Evolutionary conservation across 495 filamentous ascomycete genomes (phyloP), one percentile per base, ranked within the genome.

Genomic region (Aspergillus egyptiacus): DNA sequence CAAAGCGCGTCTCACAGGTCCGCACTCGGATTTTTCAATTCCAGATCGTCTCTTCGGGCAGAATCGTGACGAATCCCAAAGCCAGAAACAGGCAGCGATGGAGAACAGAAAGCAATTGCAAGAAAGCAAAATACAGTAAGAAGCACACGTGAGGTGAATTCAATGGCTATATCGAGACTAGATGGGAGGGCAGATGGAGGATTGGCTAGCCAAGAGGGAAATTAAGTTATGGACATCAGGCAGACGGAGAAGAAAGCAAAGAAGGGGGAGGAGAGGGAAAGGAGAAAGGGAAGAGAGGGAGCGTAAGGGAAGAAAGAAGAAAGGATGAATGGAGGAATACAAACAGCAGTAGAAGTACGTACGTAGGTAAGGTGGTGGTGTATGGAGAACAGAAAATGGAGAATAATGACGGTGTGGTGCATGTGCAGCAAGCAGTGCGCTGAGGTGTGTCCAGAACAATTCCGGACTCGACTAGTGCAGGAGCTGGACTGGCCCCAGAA

Each of bases 321-420:
- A 50, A 51, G 20, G 53, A 47, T 56, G 32, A 48, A 49, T 56
- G 47, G 53, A 40, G 38, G 36, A 35, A 53, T 53, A 54, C 57
- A 56, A 59, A 51, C 54, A 51, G 39, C 1, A 27, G 38, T n/a
- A 34, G 42, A 48, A 56, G 36, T 25, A 22, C 31, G 37, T 51
- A 28, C n/a, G 35, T 30, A 42, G 39, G 18, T 8, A n/a, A 37
- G 15, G 7, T 9, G 35, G 2, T 20, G 35, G 8, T 20, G 33
- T 35, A 37, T 18, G 17, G 19, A 20, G 22, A 18, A 51, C 14
- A 13, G 20, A 39, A 19, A 39, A 39, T 35, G 36, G 17, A 39
- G 36, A 39, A 39, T 39, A 31, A 31, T 31, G 37, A 40, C 37
- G 37, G 37, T 40, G 37, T 40, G 39, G n/a, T 18, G 39, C 23